phyloP scores from a whole-genome alignment of 352 stramenopile species.

The Globisporangium cylindrosporum region DNA sequence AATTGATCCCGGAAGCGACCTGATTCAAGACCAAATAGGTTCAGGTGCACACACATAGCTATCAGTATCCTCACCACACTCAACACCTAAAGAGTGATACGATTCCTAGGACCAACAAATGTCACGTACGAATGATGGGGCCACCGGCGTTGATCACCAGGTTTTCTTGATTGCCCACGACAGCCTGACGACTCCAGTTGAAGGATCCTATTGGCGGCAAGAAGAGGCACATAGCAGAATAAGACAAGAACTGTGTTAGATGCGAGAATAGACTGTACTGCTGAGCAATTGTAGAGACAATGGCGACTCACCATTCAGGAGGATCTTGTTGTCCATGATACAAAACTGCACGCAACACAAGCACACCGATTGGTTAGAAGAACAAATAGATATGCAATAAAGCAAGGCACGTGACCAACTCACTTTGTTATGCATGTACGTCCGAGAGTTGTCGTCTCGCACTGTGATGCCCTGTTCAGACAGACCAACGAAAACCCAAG shows the following conservation, averaged over 20 bases:
- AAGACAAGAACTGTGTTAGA: background rate
- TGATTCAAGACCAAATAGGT: conserved; percentile 13
- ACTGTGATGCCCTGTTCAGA: conserved; percentile 48
- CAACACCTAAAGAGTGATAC: background rate
- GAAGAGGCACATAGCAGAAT: background rate
- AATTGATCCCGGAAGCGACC: conserved; percentile 61
- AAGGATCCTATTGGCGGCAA: conserved; percentile 39
- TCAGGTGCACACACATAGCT: background rate
- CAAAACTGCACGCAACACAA: conserved; percentile 41
- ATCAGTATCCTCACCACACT: background rate
- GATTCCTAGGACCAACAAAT: background rate
- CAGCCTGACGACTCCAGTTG: conserved; percentile 72
- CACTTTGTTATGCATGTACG: conserved; percentile 77
- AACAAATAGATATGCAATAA: background rate
- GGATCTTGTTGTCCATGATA: conserved; percentile 54
- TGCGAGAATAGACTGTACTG: background rate
- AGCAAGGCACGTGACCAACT: background rate
- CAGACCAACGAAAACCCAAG: conserved; percentile 1
- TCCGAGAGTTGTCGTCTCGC: conserved; percentile 51
- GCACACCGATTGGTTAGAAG: background rate
- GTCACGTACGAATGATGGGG: conserved; percentile 43
- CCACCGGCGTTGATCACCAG: conserved; percentile 50
- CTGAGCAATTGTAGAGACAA: background rate
- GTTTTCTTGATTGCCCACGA: conserved; percentile 66
- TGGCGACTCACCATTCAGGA: conserved; percentile 47